Evolutionary conservation across 805 yeast genomes (phyloP).

Genomic region (Saccharomycopsis amapae): DNA sequence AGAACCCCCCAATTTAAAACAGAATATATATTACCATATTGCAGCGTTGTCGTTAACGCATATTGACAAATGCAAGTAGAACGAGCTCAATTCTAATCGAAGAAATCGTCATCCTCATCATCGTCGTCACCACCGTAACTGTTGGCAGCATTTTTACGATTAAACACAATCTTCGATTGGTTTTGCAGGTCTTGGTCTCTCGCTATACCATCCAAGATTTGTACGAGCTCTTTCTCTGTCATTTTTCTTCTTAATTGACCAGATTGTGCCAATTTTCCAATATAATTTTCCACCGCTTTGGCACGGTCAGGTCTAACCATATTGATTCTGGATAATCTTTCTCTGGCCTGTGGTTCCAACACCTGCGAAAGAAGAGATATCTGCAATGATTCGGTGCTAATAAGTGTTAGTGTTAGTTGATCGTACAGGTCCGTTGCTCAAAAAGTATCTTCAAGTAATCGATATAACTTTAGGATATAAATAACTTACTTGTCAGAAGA

Average conservation of each 20-base stretch:
- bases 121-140: constrained; percentile 29
- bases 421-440: not conserved
- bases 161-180: constrained; percentile 58
- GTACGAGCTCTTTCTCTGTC: constrained; percentile 76
- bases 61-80: too few species aligned
- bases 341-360: constrained; percentile 77
- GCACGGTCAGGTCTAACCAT: constrained; percentile 92
- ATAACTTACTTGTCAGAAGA: constrained; percentile 18
- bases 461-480: too few species aligned
- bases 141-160: constrained; percentile 37
- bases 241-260: constrained; percentile 73
- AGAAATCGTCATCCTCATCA: constrained; percentile 34
- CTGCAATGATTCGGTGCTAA: constrained; percentile 1
- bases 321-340: constrained; percentile 76
- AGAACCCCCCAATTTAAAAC: too few species aligned
- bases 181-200: constrained; percentile 59
- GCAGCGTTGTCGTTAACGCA: too few species aligned
- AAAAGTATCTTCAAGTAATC: not conserved
- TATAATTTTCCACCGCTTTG: constrained; percentile 73
- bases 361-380: constrained; percentile 40
- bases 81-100: constrained; percentile 15
- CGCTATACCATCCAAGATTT: constrained; percentile 74
- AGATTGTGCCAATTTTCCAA: constrained; percentile 61
- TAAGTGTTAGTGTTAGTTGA: not conserved
- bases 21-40: too few species aligned